A percentile compares a stretch with the other conserved stretches of the same genome.
Evolutionary conservation across 129 eudicot species (phyloP).

Genomic region (Saposhnikovia divaricata): DNA sequence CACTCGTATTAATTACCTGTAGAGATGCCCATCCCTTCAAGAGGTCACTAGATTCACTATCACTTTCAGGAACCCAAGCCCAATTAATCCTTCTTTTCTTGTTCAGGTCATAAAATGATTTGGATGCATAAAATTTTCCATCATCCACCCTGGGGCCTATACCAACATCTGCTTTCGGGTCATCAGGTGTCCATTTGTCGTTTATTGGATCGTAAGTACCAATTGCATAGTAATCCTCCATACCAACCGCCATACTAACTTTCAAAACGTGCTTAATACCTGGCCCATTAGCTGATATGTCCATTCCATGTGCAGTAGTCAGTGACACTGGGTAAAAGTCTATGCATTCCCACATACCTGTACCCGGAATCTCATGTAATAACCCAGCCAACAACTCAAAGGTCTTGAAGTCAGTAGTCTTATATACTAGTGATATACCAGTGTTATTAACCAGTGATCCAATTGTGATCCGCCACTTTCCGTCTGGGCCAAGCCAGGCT

Average conservation of each 20-base stretch:
- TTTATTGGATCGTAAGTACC: conserved; percentile 53
- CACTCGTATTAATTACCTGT: conserved; percentile 36
- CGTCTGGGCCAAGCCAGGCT: conserved; percentile 64
- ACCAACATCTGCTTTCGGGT: conserved; percentile 68
- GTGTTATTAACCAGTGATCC: conserved; percentile 61
- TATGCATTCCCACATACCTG: conserved; percentile 98
- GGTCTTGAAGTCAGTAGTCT: conserved; percentile 51
- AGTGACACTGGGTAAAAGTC: conserved; percentile 85
- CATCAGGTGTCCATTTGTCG: conserved; percentile 73
- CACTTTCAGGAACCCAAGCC: conserved; percentile 84
- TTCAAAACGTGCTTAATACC: conserved; percentile 77
- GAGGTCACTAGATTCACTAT: conserved; percentile 49
- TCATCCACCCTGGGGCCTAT: conserved; percentile 66
- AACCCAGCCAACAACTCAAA: conserved; percentile 46
- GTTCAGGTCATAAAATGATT: conserved; percentile 61
- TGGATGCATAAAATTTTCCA: conserved; percentile 81
- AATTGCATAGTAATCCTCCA: conserved; percentile 64
- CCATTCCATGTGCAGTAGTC: conserved; percentile 43
- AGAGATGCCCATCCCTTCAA: conserved; percentile 76
- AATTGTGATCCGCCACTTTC: conserved; percentile 55
- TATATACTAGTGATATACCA: conserved; percentile 58
- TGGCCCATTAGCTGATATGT: conserved; percentile 55
- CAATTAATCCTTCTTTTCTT: conserved; percentile 56
- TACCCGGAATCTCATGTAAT: conserved; percentile 62
- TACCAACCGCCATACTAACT: conserved; percentile 59